A percentile compares a stretch with the other conserved stretches of the same genome.
Conservation (phyloP, 306 rosid species). For the Dicorynia guianensis region DNA sequence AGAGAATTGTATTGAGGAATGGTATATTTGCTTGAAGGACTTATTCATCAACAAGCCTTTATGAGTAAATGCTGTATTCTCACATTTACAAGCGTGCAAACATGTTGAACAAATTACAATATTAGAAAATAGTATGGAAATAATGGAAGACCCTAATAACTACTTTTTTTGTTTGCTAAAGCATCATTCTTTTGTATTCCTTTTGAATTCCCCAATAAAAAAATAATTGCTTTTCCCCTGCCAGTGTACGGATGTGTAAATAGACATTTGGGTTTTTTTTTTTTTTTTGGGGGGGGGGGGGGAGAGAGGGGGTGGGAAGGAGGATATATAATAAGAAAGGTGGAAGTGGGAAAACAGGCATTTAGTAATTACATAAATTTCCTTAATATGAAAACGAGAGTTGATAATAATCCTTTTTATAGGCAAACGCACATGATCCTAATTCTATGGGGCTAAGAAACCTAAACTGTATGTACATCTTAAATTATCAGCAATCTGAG, state of each 20-base stretch:
- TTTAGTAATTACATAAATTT: not conserved
- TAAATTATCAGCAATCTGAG: conserved; percentile 19
- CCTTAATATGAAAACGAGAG: conserved; percentile 12
- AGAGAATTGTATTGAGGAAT: not conserved
- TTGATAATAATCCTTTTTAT: too few relatives aligned
- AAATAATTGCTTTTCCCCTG: too few relatives aligned
- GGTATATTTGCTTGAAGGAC: not conserved
- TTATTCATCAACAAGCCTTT: not conserved
- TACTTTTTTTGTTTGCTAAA: too few relatives aligned
- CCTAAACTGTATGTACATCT: not conserved
- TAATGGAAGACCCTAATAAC: too few relatives aligned
- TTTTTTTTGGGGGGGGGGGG: too few relatives aligned
- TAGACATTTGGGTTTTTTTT: too few relatives aligned
- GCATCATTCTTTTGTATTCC: too few relatives aligned
- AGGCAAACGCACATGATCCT: too few relatives aligned
- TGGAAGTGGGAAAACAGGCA: not conserved
- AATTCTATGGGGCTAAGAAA: too few relatives aligned
- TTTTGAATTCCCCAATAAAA: too few relatives aligned
- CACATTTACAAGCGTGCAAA: too few relatives aligned
- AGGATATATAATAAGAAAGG: not conserved
- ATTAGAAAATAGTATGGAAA: not conserved
- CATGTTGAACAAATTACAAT: not conserved
- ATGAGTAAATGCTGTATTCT: not conserved
- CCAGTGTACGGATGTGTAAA: too few relatives aligned
- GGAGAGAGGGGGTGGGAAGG: not conserved